These are phyloP conservation scores for Iberis pinnata DNA, from an alignment of 345 rosid genomes.

Conservation along the genomic window DNA sequence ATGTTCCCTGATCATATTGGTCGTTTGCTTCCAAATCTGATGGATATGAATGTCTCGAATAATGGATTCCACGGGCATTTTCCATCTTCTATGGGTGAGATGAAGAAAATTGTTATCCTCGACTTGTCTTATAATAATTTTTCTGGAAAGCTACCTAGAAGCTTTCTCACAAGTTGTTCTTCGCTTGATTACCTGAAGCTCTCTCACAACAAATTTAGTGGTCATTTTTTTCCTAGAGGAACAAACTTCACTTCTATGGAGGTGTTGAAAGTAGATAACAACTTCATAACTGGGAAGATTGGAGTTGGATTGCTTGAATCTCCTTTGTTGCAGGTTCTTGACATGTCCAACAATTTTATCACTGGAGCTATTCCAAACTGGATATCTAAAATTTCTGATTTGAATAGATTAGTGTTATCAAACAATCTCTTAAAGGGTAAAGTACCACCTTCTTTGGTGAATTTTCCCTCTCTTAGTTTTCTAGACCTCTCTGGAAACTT, in stretches of 20 bases:
- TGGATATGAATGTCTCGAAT: background rate
- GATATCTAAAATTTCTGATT: background rate
- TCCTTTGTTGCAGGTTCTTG: background rate
- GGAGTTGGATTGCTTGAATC: conserved; percentile 14
- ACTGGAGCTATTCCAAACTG: conserved; percentile 8
- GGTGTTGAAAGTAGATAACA: background rate
- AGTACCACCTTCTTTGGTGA: background rate
- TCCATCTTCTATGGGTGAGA: conserved; percentile 12
- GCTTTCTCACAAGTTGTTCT: background rate
- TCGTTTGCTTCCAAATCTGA: background rate
- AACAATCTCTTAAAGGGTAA: conserved; percentile 4
- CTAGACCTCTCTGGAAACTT: conserved; percentile 5
- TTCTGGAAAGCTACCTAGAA: background rate
- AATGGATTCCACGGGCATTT: background rate
- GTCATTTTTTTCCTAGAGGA: background rate
- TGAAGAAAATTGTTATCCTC: background rate
- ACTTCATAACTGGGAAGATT: conserved; percentile 6
- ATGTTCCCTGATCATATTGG: background rate
- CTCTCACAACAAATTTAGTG: background rate
- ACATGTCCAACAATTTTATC: conserved; percentile 11
- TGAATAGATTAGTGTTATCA: background rate
- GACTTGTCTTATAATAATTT: background rate
- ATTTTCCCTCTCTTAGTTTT: background rate
- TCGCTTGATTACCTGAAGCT: background rate
- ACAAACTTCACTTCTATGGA: background rate